These are phyloP conservation scores for Fragaria nilgerrensis DNA, from an alignment of 306 rosid genomes.

Conservation along the genomic window DNA sequence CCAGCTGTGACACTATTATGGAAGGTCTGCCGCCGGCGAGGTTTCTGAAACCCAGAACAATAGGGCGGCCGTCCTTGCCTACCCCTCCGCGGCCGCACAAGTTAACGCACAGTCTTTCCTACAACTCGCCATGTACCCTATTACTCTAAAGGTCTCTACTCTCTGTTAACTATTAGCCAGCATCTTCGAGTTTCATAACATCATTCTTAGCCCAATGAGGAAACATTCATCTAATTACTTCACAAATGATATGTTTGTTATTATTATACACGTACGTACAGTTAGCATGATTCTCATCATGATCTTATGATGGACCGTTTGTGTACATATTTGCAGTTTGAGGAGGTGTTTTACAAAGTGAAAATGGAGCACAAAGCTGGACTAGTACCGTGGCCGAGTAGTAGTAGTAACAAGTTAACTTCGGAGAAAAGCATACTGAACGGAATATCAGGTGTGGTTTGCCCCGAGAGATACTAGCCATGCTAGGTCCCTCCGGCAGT, in stretches of 20 bases:
- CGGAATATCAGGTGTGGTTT: slow-evolving; percentile 77
- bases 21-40: slow-evolving; percentile 27
- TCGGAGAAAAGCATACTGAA: slow-evolving; percentile 70
- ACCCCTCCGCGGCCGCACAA: slow-evolving; percentile 4
- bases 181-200: not conserved
- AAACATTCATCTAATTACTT: not conserved
- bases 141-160: slow-evolving; percentile 65
- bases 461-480: slow-evolving; percentile 90
- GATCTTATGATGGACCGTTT: not conserved
- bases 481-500: slow-evolving; percentile 97
- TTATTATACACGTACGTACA: not conserved
- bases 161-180: not conserved
- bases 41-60: slow-evolving; percentile 44
- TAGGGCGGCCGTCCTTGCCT: slow-evolving; percentile 30
- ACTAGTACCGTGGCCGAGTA: slow-evolving; percentile 38
- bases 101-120: slow-evolving; percentile 49
- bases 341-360: slow-evolving; percentile 85
- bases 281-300: not conserved
- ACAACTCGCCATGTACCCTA: slow-evolving; percentile 62
- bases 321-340: slow-evolving; percentile 54
- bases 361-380: slow-evolving; percentile 58
- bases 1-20: slow-evolving; percentile 15
- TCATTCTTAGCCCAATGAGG: not conserved
- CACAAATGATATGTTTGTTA: not conserved
- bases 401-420: not conserved